phyloP scores from a whole-genome alignment of 352 stramenopile species.

The Globisporangium ultimum region DNA sequence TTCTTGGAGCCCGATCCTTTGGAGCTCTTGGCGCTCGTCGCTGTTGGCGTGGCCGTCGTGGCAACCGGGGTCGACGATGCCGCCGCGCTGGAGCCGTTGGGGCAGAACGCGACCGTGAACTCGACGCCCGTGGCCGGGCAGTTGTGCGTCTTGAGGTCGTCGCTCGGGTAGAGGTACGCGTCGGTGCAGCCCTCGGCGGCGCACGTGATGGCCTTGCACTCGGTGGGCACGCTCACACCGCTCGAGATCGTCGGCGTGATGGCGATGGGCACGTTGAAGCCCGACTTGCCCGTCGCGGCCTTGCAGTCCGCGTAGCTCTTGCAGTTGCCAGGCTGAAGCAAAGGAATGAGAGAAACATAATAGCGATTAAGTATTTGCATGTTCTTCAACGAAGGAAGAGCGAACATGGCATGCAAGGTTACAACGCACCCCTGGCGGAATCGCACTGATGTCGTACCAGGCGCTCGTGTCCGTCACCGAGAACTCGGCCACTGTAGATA shows the following conservation, averaged over 20 bases:
- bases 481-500: conserved; percentile 23
- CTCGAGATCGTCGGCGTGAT: conserved; percentile 28
- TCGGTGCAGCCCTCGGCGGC: conserved; percentile 34
- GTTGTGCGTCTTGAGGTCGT: conserved; percentile 66
- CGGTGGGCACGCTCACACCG: conserved; percentile 7
- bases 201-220: conserved; percentile 38
- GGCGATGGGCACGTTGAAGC: conserved; percentile 53
- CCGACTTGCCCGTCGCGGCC: conserved; percentile 37
- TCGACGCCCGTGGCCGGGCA: conserved; percentile 31
- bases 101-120: conserved; percentile 61
- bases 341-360: too few species aligned
- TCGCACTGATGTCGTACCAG: conserved; percentile 67
- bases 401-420: conserved; percentile 11
- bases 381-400: conserved; percentile 26
- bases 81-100: conserved; percentile 9
- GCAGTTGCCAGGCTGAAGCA: conserved; percentile 42
- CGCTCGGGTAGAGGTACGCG: conserved; percentile 57
- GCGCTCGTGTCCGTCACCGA: conserved; percentile 12
- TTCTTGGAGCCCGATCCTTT: neutral
- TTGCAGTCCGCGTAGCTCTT: conserved; percentile 37
- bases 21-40: neutral
- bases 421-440: conserved; percentile 26
- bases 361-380: too few species aligned
- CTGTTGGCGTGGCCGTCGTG: neutral
- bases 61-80: conserved; percentile 18